Evolutionary conservation across 2,329 filamentous ascomycete genomes (phyloP).

Genomic region (Periglandula ipomoeae): DNA sequence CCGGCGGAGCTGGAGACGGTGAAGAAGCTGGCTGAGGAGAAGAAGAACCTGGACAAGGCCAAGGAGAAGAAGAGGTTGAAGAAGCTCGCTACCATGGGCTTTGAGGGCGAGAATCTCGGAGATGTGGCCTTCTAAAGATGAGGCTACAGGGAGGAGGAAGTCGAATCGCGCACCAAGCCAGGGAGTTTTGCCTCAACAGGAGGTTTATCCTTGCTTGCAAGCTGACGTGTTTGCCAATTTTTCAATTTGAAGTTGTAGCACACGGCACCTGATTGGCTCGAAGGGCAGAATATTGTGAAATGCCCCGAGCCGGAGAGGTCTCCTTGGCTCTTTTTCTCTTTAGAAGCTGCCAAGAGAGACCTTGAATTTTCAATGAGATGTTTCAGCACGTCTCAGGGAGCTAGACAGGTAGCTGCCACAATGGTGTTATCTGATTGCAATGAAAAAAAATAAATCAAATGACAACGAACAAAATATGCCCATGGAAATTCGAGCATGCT

Average conservation of each 20-base stretch:
- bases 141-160: neutral
- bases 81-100: conserved; percentile 69
- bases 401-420: neutral
- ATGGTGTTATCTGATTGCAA: neutral
- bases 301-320: conserved; percentile 27
- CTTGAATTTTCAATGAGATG: neutral
- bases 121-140: conserved; percentile 54
- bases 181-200: neutral
- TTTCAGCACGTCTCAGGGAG: neutral
- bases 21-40: conserved; percentile 62
- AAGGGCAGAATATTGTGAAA: conserved; percentile 57
- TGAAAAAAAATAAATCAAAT: neutral
- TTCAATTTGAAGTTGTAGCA: conserved; percentile 3
- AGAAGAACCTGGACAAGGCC: conserved; percentile 58
- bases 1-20: conserved; percentile 60
- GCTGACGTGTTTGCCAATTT: neutral
- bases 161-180: no score
- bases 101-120: conserved; percentile 76
- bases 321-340: neutral
- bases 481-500: no score
- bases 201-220: neutral
- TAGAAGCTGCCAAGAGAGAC: neutral
- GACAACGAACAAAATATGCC: no score
- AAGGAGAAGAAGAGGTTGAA: conserved; percentile 63
- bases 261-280: conserved; percentile 1